Base-by-base conservation (phyloP, 805 yeast genomes). In the Yamadazyma paraphyllophila region DNA sequence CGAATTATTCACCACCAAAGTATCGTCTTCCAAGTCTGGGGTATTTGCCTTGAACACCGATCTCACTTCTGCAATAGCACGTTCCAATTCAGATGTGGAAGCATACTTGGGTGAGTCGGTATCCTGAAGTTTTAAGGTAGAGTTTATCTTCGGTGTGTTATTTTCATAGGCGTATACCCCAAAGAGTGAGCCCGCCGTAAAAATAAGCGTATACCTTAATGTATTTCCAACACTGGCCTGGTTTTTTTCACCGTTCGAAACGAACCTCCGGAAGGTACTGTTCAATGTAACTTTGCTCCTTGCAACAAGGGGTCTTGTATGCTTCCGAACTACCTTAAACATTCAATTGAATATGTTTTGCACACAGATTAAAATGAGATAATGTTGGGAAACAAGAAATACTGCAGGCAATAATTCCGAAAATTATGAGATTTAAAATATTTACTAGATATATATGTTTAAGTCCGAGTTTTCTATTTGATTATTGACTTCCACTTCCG, bases 41-140 rank as follows among this genome's bases (percentile, higher is more conserved):
- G 52, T 47, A 13, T 45, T 47, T 7, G 15, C 29, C 26, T 25
- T 32, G 16, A 63, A 52, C 10, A 52, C 37, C 9, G 26, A 13
- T 27, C 50, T 48, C 8, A 65, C 57, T 37, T 62, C 61, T 4
- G 36, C 39, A 20, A 66, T 56, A 7, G 66, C 69, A 31, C 31
- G 36, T 3, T 50, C 48, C 5, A 64, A 37, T 13, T 62, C 57
- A 4, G 39, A 40, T 2, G 46, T 53, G 9, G 49, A 38, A 9
- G 62, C 61, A 47, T 65, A 65, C 2, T 29, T 11, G 0, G 70
- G 69, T 2, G 65, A 35, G 1, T 27, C 27, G 31, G 59, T 36
- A 25, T 50, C 37, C 14, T 44, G 39, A 7, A 61, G 36, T 8
- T 50, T 51, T 20, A 59, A 46, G 3, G 59, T 58, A 2, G 62